Evolutionary conservation across 345 rosid species (phyloP), one percentile per base, ranked within the genome.

Genomic region (Eucalyptus erythrocorys): DNA sequence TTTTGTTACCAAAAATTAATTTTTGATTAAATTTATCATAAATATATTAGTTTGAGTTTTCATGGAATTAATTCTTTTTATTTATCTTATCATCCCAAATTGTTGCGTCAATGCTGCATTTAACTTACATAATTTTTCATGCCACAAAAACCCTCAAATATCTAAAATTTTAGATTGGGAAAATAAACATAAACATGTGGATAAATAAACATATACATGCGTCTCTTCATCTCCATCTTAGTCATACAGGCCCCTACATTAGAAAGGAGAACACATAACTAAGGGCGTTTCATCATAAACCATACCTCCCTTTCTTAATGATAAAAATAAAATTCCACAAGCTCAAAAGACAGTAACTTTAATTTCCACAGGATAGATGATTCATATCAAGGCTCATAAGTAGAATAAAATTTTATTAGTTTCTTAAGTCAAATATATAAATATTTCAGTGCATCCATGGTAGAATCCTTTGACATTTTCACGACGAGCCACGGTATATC

Each of bases 21-120:
- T 51, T 51, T 19, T 19, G 2, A 1, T 51, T 19, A 21, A 51
- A 51, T 51, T 51, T 51, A 0, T 51, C 5, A 3, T 2, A 51
- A 51, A 1, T 51, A 1, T 51, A 51, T 2, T 0, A 1, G 0
- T 19, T 49, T 49, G 19, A 0, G 51, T 14, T 8, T 51, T 51
- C 21, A 21, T 51, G 0, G 0, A 19, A 21, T 51, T 51, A 21
- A 21, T 10, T 26, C 57, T 51, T 51, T 51, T 24, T 51, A 51
- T 51, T 7, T 51, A 51, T 2, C 10, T 51, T 51, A 21, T 55
- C 2, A 9, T 55, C 30, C 3, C 61, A 55, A 24, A 24, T 4
- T 55, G 24, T 30, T 10, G 30, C 61, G 24, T 55, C 1, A 26
- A 55, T 55, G 30, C 30, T 13, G 19, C 61, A 55, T 55, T 55